Evolutionary conservation across 176 grass and related monocot species (phyloP).

Genomic region (Triticum monococcum): DNA sequence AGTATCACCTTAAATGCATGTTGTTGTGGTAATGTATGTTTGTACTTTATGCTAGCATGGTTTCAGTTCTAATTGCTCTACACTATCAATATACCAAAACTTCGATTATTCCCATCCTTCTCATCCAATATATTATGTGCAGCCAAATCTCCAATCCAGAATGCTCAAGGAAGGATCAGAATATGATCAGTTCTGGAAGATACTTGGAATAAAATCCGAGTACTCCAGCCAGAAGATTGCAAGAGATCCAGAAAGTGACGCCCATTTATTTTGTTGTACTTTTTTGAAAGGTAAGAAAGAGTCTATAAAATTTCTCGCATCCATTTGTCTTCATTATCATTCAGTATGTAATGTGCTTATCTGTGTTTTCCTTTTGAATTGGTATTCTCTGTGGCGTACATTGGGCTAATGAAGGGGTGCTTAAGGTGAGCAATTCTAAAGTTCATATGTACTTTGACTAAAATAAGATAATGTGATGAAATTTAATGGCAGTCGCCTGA

Average conservation of each 20-base stretch:
- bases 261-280: conserved; percentile 86
- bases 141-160: conserved; percentile 95
- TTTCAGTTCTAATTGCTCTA: not conserved
- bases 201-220: conserved; percentile 88
- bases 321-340: conserved; percentile 7
- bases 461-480: not conserved
- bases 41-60: conserved; percentile 9
- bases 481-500: conserved; percentile 31
- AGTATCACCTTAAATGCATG: not conserved
- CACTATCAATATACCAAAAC: conserved; percentile 17
- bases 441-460: not conserved
- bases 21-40: conserved; percentile 18
- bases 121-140: conserved; percentile 37
- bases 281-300: conserved; percentile 72
- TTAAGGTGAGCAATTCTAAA: conserved; percentile 69
- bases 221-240: conserved; percentile 83
- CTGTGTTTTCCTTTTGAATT: conserved; percentile 35
- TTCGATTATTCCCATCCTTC: not conserved
- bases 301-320: conserved; percentile 4
- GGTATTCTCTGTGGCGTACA: conserved; percentile 30
- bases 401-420: conserved; percentile 61
- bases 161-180: conserved; percentile 96
- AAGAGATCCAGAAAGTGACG: conserved; percentile 81
- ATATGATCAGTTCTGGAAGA: conserved; percentile 93
- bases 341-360: conserved; percentile 31